Evolutionary conservation across 2,329 filamentous ascomycete genomes (phyloP).

Genomic region (Ophiostoma ips): DNA sequence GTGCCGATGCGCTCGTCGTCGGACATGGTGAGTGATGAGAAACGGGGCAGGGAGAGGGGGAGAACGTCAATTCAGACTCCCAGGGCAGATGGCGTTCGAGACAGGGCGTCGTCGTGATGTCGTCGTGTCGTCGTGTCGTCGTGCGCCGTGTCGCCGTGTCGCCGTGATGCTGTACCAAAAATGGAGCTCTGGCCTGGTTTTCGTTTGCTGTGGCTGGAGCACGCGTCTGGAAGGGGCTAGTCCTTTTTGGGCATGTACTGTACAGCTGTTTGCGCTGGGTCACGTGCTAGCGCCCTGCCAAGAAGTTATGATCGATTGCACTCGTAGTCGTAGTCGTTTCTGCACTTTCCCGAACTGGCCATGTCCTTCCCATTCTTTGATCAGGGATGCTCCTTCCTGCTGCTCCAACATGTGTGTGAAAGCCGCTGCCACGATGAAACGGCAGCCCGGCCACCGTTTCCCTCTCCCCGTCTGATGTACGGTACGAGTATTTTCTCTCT

Average conservation of each 20-base stretch:
- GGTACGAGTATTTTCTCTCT: background rate
- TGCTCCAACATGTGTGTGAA: too few relatives aligned
- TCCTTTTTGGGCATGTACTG: too few relatives aligned
- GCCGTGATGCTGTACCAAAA: background rate
- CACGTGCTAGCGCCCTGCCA: background rate
- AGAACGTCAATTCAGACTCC: too few relatives aligned
- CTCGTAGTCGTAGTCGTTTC: background rate
- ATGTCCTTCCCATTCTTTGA: too few relatives aligned
- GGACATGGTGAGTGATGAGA: constrained; percentile 10
- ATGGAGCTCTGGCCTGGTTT: background rate
- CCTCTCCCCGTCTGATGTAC: too few relatives aligned
- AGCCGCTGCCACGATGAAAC: too few relatives aligned
- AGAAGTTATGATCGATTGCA: too few relatives aligned
- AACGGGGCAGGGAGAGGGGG: background rate
- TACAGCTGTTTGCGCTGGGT: background rate
- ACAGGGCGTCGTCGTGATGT: background rate
- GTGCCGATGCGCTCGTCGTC: constrained; percentile 11
- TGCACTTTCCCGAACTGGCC: background rate
- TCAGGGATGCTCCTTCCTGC: too few relatives aligned
- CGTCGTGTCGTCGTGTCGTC: background rate
- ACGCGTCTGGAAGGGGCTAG: background rate
- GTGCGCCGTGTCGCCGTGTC: background rate
- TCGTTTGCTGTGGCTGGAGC: constrained; percentile 6
- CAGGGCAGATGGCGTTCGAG: too few relatives aligned
- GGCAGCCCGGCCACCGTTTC: background rate